Percentiles rank a stretch among this genome's conserved stretches.
These are phyloP conservation scores for Chaetomiaceae sp. DNA, from an alignment of 2,329 filamentous ascomycete species.

Conservation along the genomic window DNA sequence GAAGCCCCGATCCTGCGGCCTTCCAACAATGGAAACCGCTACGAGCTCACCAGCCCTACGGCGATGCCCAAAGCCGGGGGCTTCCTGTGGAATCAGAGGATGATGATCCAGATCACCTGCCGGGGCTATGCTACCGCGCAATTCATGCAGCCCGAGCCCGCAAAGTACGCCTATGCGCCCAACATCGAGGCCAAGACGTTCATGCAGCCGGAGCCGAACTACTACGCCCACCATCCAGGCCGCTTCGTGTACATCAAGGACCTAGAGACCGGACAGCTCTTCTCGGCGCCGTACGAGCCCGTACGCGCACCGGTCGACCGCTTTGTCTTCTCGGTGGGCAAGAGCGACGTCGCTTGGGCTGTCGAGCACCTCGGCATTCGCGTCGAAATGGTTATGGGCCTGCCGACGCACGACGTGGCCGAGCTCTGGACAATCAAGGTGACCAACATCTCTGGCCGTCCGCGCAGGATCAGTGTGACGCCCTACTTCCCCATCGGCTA, in stretches of 20 bases:
- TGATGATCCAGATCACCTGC: constrained; percentile 56
- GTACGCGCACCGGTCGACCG: constrained; percentile 42
- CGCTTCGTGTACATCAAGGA: constrained; percentile 56
- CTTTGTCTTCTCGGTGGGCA: constrained; percentile 49
- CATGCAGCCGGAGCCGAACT: constrained; percentile 56
- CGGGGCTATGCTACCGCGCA: constrained; percentile 53
- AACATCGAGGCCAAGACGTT: constrained; percentile 54
- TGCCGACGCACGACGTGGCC: constrained; percentile 48
- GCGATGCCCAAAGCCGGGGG: constrained; percentile 50
- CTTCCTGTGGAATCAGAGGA: constrained; percentile 55
- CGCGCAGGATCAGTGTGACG: constrained; percentile 45
- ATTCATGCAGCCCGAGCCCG: constrained; percentile 56
- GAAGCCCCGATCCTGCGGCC: constrained; percentile 32
- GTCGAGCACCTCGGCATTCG: constrained; percentile 45
- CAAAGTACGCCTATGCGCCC: constrained; percentile 53
- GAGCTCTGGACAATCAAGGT: constrained; percentile 51
- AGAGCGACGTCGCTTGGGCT: constrained; percentile 49
- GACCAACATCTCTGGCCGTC: constrained; percentile 40
- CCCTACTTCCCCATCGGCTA: constrained; percentile 55
- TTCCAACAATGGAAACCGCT: constrained; percentile 45
- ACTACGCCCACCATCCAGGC: constrained; percentile 53
- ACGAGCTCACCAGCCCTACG: constrained; percentile 49
- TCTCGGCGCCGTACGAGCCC: constrained; percentile 52
- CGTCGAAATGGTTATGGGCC: constrained; percentile 44
- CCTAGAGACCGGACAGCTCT: constrained; percentile 43